A percentile compares a stretch with the other conserved stretches of the same genome.
phyloP scores from a whole-genome alignment of 139 green algal genomes.

The Micractinium sp. region DNA sequence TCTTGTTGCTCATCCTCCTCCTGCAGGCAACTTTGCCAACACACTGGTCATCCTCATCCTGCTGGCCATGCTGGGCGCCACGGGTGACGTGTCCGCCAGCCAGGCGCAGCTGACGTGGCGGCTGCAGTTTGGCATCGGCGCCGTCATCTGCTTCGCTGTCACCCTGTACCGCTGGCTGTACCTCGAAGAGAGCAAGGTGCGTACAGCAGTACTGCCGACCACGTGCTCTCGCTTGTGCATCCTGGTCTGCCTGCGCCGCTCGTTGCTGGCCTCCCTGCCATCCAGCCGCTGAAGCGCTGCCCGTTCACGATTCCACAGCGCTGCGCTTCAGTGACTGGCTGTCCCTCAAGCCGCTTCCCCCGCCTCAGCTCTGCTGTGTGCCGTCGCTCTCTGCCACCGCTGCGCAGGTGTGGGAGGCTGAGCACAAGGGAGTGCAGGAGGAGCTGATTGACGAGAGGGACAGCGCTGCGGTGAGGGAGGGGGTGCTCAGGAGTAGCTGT shows the following conservation, averaged over 20 bases:
- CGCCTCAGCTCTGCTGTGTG: too few species aligned
- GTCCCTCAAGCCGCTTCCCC: too few species aligned
- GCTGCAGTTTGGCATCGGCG: constrained; percentile 55
- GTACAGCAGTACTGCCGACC: not conserved
- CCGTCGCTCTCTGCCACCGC: too few species aligned
- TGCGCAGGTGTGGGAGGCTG: constrained; percentile 24
- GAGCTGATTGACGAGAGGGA: not conserved
- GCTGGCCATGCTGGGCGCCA: constrained; percentile 18
- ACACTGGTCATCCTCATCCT: constrained; percentile 33
- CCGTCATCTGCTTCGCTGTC: constrained; percentile 40
- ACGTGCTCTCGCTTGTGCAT: not conserved
- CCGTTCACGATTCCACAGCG: too few species aligned
- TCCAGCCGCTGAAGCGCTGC: too few species aligned
- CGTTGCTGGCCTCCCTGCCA: not conserved
- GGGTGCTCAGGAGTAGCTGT: not conserved
- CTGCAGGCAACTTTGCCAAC: constrained; percentile 39
- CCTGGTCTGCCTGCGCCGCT: not conserved
- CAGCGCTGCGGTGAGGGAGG: not conserved
- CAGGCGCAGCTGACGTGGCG: constrained; percentile 4
- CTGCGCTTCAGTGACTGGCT: too few species aligned
- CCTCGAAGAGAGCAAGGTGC: constrained; percentile 41
- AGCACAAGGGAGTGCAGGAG: constrained; percentile 11
- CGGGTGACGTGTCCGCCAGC: not conserved
- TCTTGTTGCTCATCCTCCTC: not conserved
- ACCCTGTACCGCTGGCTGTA: constrained; percentile 41